Base-by-base conservation (phyloP, 345 rosid species). In the Litchi chinensis region DNA sequence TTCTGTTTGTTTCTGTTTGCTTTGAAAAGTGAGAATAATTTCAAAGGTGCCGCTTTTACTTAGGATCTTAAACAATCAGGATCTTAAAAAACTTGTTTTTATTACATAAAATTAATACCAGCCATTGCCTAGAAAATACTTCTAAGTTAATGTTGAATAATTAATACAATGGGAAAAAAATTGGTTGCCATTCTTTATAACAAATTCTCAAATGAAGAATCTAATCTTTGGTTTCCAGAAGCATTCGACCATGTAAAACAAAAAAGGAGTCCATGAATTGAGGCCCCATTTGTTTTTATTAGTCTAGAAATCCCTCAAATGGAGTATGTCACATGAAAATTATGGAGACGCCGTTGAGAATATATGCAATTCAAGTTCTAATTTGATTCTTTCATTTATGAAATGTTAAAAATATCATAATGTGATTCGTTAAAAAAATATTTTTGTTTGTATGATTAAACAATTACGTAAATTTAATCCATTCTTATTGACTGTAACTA, bases 11-110 rank as follows among this genome's bases (percentile, higher is more conserved):
- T 32, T 37, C 65, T 37, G 1, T 10, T 16, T 63, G 16, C 43
- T 41, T 43, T 63, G 41, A n/a, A 73, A 60, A 60, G 10, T 28
- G 9, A 44, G 57, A 74, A 74, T 74, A 74, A 74, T 64, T 75
- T 63, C 62, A 75, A 12, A 32, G 63, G 32, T 75, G 19, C 48
- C n/a, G 43, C 43, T 69, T 44, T 52, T 4, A 41, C 63, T 8
- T 6, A 10, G 37, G 37, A 32, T 32, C 37, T 32, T 32, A 32
- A 32, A 32, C 37, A 6, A n/a, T 40, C 0, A 32, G 64, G 63
- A 71, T 72, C 11, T 5, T 18, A 18, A 7, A 71, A 44, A 26
- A 32, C 10, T 0, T 4, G 22, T 10, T 39, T 18, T 39, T 41
- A 50, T 50, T 13, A 12, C 13, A 12, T 13, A 11, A 50, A 50